Base-by-base conservation (phyloP, 139 green algal genomes). In the Chlorella sp. region DNA sequence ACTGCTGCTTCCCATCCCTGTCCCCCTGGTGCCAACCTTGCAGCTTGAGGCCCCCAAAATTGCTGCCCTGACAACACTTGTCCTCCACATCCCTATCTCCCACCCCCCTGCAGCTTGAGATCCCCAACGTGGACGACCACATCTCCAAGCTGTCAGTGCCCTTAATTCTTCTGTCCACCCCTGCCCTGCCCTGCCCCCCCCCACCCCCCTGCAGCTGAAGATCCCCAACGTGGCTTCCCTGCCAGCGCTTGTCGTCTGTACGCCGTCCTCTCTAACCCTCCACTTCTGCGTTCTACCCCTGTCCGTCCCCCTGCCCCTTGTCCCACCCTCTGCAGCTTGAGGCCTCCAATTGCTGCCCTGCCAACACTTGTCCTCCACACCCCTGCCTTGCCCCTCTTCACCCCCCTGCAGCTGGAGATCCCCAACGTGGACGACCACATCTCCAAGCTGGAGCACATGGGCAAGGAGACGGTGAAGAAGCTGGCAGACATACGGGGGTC, bases 401-500 rank as follows among this genome's bases (percentile, higher is more conserved):
- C 21, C 26, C 85, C 19, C 71, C 28, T 3, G 32, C 86, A 96
- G 89, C 92, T 96, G 81, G 96, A 98, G 64, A 98, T 98, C 73
- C 97, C 97, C 40, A 95, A 94, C 37, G 94, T 98, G 85, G 96
- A 98, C 86, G 97, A 98, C 89, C 95, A 96, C 75, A 94, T 98
- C 19, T 92, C 75, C 85, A 98, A 98, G 92, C 92, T 98, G 90
- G 95, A 98, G 91, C 97, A 98, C 92, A 98, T 98, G 97, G 97
- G 97, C 81, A 96, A 96, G 85, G 97, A 98, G 86, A 98, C 97
- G 19, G 96, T 98, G 57, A 96, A 96, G 91, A 98, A 98, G 94
- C 94, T 98, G 93, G 83, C 92, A 48, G 96, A 98, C 87, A 93
- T 98, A 40, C 81, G 48, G 37, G 91, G 73, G 11, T 94, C 95